A percentile compares a stretch with the other conserved stretches of the same genome.
Evolutionary conservation across 108 stramenopile species (phyloP).

Genomic region (Skeletonema potamos): DNA sequence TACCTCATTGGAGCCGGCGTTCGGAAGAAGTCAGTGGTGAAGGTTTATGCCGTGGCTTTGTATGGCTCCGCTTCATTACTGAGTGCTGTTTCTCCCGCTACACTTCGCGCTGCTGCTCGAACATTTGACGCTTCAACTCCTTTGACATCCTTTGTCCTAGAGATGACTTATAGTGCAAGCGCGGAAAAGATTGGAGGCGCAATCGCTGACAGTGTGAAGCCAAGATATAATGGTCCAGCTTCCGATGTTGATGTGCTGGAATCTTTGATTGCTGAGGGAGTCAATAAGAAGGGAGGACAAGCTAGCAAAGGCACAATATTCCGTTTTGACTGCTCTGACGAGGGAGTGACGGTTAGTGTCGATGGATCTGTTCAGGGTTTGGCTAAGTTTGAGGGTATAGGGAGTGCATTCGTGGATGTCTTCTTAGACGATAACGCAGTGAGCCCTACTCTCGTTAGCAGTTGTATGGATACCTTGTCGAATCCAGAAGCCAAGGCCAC

Average conservation of each 20-base stretch:
- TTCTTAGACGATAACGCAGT: conserved; percentile 83
- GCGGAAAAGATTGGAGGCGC: conserved; percentile 85
- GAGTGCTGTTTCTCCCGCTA: conserved; percentile 31
- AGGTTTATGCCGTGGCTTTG: conserved; percentile 82
- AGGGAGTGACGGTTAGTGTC: conserved; percentile 65
- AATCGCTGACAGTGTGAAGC: conserved; percentile 77
- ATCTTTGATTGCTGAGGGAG: conserved; percentile 43
- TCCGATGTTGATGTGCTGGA: conserved; percentile 50
- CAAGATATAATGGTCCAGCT: conserved; percentile 36
- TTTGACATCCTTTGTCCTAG: conserved; percentile 54
- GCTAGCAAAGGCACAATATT: conserved; percentile 54
- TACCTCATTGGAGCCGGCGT: conserved; percentile 61
- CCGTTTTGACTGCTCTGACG: conserved; percentile 63
- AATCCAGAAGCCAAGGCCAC: background rate
- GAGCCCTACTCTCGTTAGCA: conserved; percentile 57
- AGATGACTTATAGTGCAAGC: conserved; percentile 85
- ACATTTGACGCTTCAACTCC: conserved; percentile 18
- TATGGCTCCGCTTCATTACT: conserved; percentile 56
- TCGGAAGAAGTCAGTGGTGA: conserved; percentile 77
- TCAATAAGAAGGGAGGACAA: conserved; percentile 64
- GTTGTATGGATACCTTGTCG: conserved; percentile 50
- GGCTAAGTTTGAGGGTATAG: conserved; percentile 53
- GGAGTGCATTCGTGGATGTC: conserved; percentile 60
- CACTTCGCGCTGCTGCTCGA: conserved; percentile 54
- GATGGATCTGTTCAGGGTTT: conserved; percentile 65